A percentile compares a stretch with the other conserved stretches of the same genome.
These are phyloP conservation scores for Marasmius fiardii DNA, from an alignment of 1,284 basidiomycete genomes.

Conservation along the genomic window DNA sequence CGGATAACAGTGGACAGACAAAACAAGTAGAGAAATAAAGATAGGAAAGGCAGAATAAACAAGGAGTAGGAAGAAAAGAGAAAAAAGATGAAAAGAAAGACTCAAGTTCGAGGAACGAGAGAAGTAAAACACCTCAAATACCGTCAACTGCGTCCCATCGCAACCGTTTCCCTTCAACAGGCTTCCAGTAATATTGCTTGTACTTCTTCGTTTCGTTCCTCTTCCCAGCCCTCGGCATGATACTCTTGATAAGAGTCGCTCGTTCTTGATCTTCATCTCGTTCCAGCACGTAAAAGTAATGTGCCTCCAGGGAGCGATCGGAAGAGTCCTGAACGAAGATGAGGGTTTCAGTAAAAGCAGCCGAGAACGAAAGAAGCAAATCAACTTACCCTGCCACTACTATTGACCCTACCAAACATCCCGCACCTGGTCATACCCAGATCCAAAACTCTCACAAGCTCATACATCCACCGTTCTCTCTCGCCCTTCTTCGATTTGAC, in stretches of 20 bases:
- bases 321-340: constrained; percentile 38
- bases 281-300: constrained; percentile 78
- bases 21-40: no score
- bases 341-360: constrained; percentile 1
- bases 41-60: no score
- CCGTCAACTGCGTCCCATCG: constrained; percentile 64
- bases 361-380: constrained; percentile 5
- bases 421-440: constrained; percentile 46
- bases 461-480: constrained; percentile 40
- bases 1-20: no score
- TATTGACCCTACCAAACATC: constrained; percentile 70
- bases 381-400: constrained; percentile 38
- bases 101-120: no score
- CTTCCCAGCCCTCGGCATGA: constrained; percentile 74
- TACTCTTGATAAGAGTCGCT: constrained; percentile 56
- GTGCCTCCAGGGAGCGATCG: constrained; percentile 52
- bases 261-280: constrained; percentile 66
- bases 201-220: constrained; percentile 73
- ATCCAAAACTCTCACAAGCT: constrained; percentile 49
- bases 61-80: no score
- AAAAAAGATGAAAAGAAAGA: no score
- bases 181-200: constrained; percentile 78
- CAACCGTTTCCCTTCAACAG: constrained; percentile 53
- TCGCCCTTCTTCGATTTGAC: constrained; percentile 34
- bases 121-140: constrained; percentile 25